Evolutionary conservation across 2,329 filamentous ascomycete genomes (phyloP).

Genomic region (Boeremia lycopersici): DNA sequence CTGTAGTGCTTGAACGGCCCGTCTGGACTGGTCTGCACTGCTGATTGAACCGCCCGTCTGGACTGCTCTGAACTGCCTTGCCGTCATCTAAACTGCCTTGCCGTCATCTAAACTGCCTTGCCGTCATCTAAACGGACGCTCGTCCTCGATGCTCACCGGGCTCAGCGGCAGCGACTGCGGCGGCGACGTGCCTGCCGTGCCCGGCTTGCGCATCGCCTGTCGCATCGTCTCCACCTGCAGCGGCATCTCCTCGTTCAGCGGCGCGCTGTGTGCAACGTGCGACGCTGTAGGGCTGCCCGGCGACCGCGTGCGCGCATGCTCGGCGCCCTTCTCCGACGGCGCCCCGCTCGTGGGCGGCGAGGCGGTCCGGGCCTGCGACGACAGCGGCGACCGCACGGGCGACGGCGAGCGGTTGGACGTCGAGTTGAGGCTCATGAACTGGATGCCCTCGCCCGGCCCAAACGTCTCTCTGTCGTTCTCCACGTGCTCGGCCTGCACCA

Average conservation of each 20-base stretch:
- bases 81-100: too few relatives aligned
- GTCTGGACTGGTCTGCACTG: too few relatives aligned
- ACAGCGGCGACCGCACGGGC: slow-evolving; percentile 78
- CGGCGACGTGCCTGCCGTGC: slow-evolving; percentile 74
- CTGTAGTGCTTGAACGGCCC: too few relatives aligned
- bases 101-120: too few relatives aligned
- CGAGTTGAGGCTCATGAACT: slow-evolving; percentile 67
- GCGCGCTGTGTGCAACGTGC: slow-evolving; percentile 59
- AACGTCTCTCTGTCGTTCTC: slow-evolving; percentile 60
- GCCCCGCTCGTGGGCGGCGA: slow-evolving; percentile 80
- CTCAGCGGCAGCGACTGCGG: slow-evolving; percentile 48
- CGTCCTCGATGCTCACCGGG: slow-evolving; percentile 47
- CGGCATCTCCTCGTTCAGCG: slow-evolving; percentile 71
- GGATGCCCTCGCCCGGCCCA: slow-evolving; percentile 63
- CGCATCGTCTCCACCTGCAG: slow-evolving; percentile 93
- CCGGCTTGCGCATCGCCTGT: slow-evolving; percentile 83
- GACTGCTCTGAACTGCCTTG: too few relatives aligned
- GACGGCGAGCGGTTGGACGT: slow-evolving; percentile 75
- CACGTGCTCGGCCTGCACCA: slow-evolving; percentile 83
- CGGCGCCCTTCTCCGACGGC: slow-evolving; percentile 74
- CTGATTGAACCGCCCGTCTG: too few relatives aligned
- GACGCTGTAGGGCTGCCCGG: slow-evolving; percentile 63
- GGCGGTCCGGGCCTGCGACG: slow-evolving; percentile 69
- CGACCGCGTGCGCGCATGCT: slow-evolving; percentile 66
- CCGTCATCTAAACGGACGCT: slow-evolving; percentile 40